Conservation (phyloP, 1,284 basidiomycete species). For the Sanghuangporus weigelae region DNA sequence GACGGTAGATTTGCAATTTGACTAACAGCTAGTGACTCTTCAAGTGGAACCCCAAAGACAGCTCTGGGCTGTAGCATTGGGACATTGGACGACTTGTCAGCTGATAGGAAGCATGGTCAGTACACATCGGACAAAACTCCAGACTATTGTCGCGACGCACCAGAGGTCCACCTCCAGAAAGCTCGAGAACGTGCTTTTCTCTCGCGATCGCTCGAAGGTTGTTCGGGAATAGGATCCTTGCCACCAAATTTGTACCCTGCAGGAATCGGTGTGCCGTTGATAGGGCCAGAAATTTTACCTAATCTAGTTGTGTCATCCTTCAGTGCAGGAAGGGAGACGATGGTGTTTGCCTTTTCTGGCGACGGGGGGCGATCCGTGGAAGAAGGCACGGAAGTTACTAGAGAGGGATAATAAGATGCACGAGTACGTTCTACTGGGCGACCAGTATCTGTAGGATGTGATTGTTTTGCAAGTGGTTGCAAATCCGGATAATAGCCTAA, state of each 20-base stretch:
- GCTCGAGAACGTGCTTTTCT: conserved; percentile 86
- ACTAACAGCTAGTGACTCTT: conserved; percentile 85
- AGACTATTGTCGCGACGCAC: conserved; percentile 19
- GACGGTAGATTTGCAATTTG: conserved; percentile 89
- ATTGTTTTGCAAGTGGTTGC: conserved; percentile 33
- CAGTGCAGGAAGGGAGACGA: conserved; percentile 41
- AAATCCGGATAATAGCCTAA: conserved; percentile 72
- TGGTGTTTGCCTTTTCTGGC: conserved; percentile 40
- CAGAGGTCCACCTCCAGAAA: conserved; percentile 72
- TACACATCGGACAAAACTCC: conserved; percentile 1
- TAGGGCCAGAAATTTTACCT: conserved; percentile 85
- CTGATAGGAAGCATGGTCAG: conserved; percentile 8
- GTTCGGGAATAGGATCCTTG: conserved; percentile 52
- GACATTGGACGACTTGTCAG: conserved; percentile 37
- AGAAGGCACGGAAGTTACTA: conserved; percentile 44
- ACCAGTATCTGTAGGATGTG: conserved; percentile 48
- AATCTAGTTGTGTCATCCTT: conserved; percentile 43
- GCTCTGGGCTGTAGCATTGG: conserved; percentile 52
- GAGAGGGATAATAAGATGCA: conserved; percentile 52
- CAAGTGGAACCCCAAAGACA: conserved; percentile 87
- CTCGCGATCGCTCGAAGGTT: conserved; percentile 54
- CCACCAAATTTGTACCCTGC: conserved; percentile 84
- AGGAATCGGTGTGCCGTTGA: conserved; percentile 82
- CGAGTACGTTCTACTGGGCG: conserved; percentile 42
- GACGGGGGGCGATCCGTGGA: conserved; percentile 32